Evolutionary conservation across 345 rosid genomes (phyloP), one percentile per base, ranked within the genome.

Genomic region (Atalantia buxifolia): DNA sequence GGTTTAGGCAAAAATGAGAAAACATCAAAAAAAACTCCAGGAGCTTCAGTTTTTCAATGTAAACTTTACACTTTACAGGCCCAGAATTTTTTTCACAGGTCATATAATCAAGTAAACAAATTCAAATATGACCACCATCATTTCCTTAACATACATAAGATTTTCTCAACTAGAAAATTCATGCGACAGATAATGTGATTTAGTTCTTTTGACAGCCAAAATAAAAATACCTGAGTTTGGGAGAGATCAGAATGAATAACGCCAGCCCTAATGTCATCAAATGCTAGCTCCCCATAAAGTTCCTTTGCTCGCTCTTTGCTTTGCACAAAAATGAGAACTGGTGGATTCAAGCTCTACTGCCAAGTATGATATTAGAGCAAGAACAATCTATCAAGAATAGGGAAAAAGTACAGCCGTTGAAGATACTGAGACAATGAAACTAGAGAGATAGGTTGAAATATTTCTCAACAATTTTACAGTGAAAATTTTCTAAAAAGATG

Each of bases 231-330:
- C 97, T 95, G 90, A 69, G 81, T 75, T 77, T 89, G 85, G 42
- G 90, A 83, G 81, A 95, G 88, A 86, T 95, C 97, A 2, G 99
- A 86, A 81, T 94, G 98, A 76, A 95, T 89, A 28, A 89, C 97
- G 82, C 85, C 88, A 61, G 86, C 97, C 88, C 95, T 90, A 76
- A 94, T 87, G 85, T 85, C 81, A 71, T 93, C 98, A 77, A 82
- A 87, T 78, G 85, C 92, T 81, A 95, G 87, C 79, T 95, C 98
- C 69, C 79, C 94, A 63, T 86, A 91, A 50, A 95, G 94, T 84
- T 94, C 97, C 83, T 89, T 90, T 35, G 98, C 97, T 57, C 97
- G 90, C 78, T 90, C 95, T 83, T 90, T 95, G 88, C 92, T 95
- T 94, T 95, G 98, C 70, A 91, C 81, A 78, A 95, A 93, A 81